phyloP scores from a whole-genome alignment of 257 asterid genomes.

The Solanum ossicruentum region DNA sequence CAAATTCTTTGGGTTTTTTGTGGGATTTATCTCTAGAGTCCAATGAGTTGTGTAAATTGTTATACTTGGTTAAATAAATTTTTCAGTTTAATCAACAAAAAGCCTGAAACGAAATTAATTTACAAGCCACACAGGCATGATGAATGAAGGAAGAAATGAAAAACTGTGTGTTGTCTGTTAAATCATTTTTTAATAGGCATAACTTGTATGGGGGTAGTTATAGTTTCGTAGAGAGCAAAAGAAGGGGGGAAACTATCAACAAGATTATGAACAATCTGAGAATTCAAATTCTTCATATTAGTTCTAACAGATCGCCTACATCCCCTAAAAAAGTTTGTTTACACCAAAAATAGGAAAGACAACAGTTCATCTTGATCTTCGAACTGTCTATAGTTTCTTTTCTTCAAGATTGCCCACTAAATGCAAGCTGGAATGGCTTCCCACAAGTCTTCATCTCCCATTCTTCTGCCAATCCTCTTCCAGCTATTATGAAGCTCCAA shows the following conservation, averaged over 20 bases:
- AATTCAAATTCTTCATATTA: not conserved
- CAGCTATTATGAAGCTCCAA: too few relatives aligned
- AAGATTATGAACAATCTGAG: not conserved
- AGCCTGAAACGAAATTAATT: not conserved
- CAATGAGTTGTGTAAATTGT: too few relatives aligned
- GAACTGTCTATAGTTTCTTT: too few relatives aligned
- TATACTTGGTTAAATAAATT: too few relatives aligned
- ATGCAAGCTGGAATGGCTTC: too few relatives aligned
- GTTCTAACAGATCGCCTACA: not conserved
- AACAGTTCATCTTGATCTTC: too few relatives aligned
- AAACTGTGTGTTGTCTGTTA: not conserved
- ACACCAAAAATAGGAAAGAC: not conserved
- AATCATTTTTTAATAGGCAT: not conserved
- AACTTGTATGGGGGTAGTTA: not conserved
- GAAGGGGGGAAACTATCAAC: not conserved
- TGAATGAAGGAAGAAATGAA: not conserved
- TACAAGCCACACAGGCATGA: not conserved
- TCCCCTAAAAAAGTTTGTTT: not conserved
- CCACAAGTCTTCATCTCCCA: too few relatives aligned
- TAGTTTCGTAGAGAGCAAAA: not conserved
- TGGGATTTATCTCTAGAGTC: too few relatives aligned
- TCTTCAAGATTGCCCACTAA: too few relatives aligned
- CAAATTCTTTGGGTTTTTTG: too few relatives aligned
- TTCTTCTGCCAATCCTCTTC: too few relatives aligned
- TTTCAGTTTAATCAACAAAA: too few relatives aligned